These are phyloP conservation scores for Septoria petroselini DNA, from an alignment of 2,329 filamentous ascomycete genomes.

Conservation along the genomic window DNA sequence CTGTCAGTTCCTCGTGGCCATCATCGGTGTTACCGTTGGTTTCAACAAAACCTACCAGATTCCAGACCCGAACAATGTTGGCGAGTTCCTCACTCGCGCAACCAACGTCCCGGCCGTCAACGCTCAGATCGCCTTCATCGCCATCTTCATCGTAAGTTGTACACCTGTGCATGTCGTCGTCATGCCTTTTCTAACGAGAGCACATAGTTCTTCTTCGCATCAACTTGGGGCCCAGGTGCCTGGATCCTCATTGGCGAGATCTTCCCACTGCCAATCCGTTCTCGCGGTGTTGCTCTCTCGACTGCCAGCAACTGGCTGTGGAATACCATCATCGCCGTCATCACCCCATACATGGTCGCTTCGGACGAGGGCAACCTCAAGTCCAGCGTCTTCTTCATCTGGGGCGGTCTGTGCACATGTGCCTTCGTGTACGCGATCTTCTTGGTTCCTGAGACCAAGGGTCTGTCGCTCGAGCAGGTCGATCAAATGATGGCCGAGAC, in stretches of 20 bases:
- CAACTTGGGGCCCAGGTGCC: conserved; percentile 76
- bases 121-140: conserved; percentile 81
- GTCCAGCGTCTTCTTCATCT: conserved; percentile 46
- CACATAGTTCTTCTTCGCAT: conserved; percentile 77
- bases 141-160: conserved; percentile 69
- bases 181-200: too few relatives aligned
- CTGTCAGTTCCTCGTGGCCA: conserved; percentile 83
- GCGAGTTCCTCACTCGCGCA: conserved; percentile 47
- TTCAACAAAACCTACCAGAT: conserved; percentile 33
- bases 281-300: conserved; percentile 79
- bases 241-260: conserved; percentile 81
- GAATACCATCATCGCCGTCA: conserved; percentile 42
- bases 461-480: conserved; percentile 77
- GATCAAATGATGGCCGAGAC: conserved; percentile 89
- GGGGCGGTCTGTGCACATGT: conserved; percentile 53
- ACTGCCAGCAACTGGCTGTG: conserved; percentile 91
- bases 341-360: conserved; percentile 62
- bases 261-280: conserved; percentile 84
- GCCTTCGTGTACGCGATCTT: conserved; percentile 47
- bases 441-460: conserved; percentile 78
- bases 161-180: too few relatives aligned
- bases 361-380: conserved; percentile 53
- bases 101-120: conserved; percentile 45
- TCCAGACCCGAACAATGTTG: conserved; percentile 30
- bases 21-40: conserved; percentile 51